Conservation (phyloP, 768 basidiomycete genomes). For the Lentinula guzmanii region DNA sequence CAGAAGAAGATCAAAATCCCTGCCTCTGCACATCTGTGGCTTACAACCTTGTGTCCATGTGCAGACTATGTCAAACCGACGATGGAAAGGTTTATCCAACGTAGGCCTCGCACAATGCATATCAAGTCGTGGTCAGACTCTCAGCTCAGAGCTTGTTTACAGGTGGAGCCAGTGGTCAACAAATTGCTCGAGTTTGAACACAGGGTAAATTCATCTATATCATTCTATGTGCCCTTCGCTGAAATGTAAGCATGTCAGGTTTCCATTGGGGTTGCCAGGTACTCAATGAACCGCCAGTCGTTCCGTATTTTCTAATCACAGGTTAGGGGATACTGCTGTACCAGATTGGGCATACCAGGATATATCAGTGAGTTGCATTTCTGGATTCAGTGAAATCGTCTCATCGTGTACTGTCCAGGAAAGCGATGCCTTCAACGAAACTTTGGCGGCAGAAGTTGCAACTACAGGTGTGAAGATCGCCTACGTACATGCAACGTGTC, state of each 20-base stretch:
- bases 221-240: background rate
- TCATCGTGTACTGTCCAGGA: background rate
- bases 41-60: conserved; percentile 1
- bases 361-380: background rate
- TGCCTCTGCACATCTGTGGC: background rate
- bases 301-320: background rate
- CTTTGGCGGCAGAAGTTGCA: background rate
- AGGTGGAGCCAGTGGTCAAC: background rate
- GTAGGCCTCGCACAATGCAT: background rate
- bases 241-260: background rate
- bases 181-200: background rate
- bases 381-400: background rate
- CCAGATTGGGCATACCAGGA: conserved; percentile 5
- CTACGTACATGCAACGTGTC: background rate
- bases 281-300: background rate
- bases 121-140: background rate
- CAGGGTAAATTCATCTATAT: background rate
- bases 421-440: conserved; percentile 1
- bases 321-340: background rate
- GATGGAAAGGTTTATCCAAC: background rate
- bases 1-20: background rate
- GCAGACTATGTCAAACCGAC: conserved; percentile 1
- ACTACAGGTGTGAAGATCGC: background rate
- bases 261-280: background rate
- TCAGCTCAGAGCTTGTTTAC: background rate